Evolutionary conservation across 257 asterid genomes (phyloP), one percentile per base, ranked within the genome.

Genomic region (Nyctanthes arbortristis): DNA sequence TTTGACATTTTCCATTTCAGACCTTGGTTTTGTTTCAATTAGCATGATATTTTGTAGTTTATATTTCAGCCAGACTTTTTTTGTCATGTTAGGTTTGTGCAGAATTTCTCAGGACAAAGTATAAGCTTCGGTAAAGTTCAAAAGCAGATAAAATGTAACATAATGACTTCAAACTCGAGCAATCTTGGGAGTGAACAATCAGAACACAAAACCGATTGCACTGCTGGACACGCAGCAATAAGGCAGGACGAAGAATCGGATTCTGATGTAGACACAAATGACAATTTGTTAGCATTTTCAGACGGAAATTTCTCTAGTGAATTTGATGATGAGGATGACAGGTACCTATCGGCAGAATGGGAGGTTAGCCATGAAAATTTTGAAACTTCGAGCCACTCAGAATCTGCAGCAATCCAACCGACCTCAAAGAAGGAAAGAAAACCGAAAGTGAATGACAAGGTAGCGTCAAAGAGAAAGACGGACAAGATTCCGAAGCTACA

Each of bases 91-190:
- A 93, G 98, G 82, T 93, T 94, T 77, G 84, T 91, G 67, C 82
- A 81, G 84, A 79, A 73, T 34, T 91, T 87, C 71, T 82, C 96
- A 0, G 94, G 91, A 36, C 79, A 66, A 80, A 72, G 79, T 61
- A 72, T 89, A 70, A 28, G 25, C 73, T 91, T 91, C 39, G 99
- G 99, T 70, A 91, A 84, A 72, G 80, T 84, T 65, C 83, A 85
- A 77, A 91, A 88, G 83, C 89, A 82, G 83, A 80, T 94, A 54
- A 88, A 76, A 66, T 94, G 93, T 57, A 89, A 86, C 63, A 61
- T 84, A 75, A 67, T 85, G 85, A 63, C 74, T 34, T 20, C 78
- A 63, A 69, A 64, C 77, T 28, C 69, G 24, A 36, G 56, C 8
- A 72, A 78, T 52, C 75, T 81, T 54, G 70, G 66, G 34, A 22